phyloP scores from a whole-genome alignment of 441 rosid species.

The Euphorbia corollata region DNA sequence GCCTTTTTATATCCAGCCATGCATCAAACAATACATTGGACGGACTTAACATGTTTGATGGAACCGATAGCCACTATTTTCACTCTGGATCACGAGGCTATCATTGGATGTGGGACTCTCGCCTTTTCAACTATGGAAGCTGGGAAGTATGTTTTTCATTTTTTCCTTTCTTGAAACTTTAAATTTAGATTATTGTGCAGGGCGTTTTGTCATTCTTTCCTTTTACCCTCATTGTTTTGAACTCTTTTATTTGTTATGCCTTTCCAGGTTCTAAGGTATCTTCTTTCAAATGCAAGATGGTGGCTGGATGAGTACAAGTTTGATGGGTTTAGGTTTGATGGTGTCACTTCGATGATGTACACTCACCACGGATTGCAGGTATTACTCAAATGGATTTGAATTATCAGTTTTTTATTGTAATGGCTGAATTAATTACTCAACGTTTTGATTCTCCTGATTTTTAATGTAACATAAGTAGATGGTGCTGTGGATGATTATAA shows the following conservation, averaged over 20 bases:
- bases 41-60: conserved; percentile 96
- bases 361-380: conserved; percentile 96
- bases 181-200: background rate
- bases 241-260: conserved; percentile 13
- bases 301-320: conserved; percentile 95
- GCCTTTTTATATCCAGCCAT: conserved; percentile 46
- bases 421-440: conserved; percentile 1
- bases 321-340: conserved; percentile 99
- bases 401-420: conserved; percentile 2
- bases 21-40: conserved; percentile 86
- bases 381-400: conserved; percentile 8
- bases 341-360: conserved; percentile 99
- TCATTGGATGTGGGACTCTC: conserved; percentile 99
- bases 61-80: conserved; percentile 90
- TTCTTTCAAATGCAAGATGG: conserved; percentile 97
- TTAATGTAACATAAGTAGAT: background rate
- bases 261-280: conserved; percentile 74
- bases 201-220: conserved; percentile 2
- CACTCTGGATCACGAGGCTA: conserved; percentile 82
- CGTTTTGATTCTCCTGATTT: background rate
- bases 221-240: conserved; percentile 11
- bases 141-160: conserved; percentile 68
- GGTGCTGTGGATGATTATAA: background rate
- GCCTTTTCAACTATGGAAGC: conserved; percentile 93
- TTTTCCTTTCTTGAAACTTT: background rate